Percentiles rank a stretch among this genome's conserved stretches.
Evolutionary conservation across 2,329 filamentous ascomycete genomes (phyloP).

Genomic region (Colletotrichum magnum): DNA sequence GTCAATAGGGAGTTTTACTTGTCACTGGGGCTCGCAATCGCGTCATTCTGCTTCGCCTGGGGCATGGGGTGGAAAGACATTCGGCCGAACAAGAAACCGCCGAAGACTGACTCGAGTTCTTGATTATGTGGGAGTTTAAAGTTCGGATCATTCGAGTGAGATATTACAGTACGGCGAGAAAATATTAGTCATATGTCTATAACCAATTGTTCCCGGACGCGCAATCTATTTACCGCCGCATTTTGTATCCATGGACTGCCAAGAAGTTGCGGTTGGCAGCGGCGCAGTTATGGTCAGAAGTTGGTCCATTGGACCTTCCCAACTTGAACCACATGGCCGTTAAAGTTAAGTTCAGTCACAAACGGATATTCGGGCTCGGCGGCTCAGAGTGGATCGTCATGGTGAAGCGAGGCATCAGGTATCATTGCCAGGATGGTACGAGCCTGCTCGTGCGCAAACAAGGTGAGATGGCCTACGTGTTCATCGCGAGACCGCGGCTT

Average conservation of each 20-base stretch:
- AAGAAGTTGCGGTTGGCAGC: too few relatives aligned
- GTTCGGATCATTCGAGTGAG: background rate
- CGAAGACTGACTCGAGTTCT: slow-evolving; percentile 31
- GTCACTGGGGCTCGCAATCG: slow-evolving; percentile 48
- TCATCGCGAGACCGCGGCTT: background rate
- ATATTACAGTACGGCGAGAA: background rate
- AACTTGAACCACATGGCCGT: too few relatives aligned
- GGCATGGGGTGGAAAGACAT: slow-evolving; percentile 64
- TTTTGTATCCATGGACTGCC: too few relatives aligned
- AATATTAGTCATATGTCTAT: background rate
- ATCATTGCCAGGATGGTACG: background rate
- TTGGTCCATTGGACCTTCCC: too few relatives aligned
- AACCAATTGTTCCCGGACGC: background rate
- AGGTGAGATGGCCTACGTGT: background rate
- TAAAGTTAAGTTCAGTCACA: background rate
- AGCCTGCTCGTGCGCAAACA: background rate
- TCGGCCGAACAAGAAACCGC: slow-evolving; percentile 49
- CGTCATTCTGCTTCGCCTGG: slow-evolving; percentile 53
- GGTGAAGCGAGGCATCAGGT: slow-evolving; percentile 11
- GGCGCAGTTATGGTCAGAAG: too few relatives aligned
- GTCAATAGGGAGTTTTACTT: slow-evolving; percentile 48
- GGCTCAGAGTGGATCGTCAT: slow-evolving; percentile 7
- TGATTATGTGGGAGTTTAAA: background rate
- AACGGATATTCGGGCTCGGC: background rate
- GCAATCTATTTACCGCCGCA: too few relatives aligned